These are phyloP conservation scores for Nemania abortiva DNA, from an alignment of 2,329 filamentous ascomycete species.

Conservation along the genomic window DNA sequence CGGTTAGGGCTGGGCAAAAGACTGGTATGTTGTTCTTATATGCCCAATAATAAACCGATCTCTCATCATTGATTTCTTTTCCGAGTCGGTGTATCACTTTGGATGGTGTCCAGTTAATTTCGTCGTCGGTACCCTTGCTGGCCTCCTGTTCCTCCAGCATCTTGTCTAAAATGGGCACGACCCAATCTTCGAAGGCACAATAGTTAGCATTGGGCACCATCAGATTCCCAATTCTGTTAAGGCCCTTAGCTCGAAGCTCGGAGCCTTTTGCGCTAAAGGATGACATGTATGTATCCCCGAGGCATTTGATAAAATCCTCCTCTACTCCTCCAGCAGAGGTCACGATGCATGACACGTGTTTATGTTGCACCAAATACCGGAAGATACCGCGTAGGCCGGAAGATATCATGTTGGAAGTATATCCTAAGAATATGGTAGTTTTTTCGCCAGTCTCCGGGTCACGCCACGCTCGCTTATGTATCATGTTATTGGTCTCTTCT, in stretches of 20 bases:
- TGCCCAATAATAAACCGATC: slow-evolving; percentile 96
- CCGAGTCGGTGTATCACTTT: slow-evolving; percentile 91
- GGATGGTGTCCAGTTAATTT: slow-evolving; percentile 91
- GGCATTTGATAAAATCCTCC: slow-evolving; percentile 98
- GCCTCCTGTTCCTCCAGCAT: slow-evolving; percentile 96
- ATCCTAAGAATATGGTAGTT: slow-evolving; percentile 96
- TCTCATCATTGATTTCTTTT: slow-evolving; percentile 92
- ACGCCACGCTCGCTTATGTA: slow-evolving; percentile 75
- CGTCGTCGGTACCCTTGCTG: slow-evolving; percentile 71
- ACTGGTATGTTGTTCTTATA: slow-evolving; percentile 97
- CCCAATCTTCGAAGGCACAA: slow-evolving; percentile 97
- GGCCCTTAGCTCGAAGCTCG: slow-evolving; percentile 81
- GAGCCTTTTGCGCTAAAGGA: slow-evolving; percentile 84
- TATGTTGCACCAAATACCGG: slow-evolving; percentile 92
- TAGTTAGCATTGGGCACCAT: slow-evolving; percentile 98
- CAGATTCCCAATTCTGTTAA: slow-evolving; percentile 96
- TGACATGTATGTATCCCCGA: slow-evolving; percentile 92
- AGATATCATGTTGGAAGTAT: slow-evolving; percentile 97
- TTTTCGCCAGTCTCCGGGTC: slow-evolving; percentile 82
- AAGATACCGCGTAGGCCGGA: slow-evolving; percentile 92
- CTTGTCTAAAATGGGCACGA: slow-evolving; percentile 91
- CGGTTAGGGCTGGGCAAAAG: slow-evolving; percentile 95
- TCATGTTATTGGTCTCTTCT: slow-evolving; percentile 42
- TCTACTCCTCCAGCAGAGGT: slow-evolving; percentile 96
- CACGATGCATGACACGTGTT: slow-evolving; percentile 91